Evolutionary conservation across 1,284 basidiomycete species (phyloP), one percentile per base, ranked within the genome.

Genomic region (Apiotrichum porosum): DNA sequence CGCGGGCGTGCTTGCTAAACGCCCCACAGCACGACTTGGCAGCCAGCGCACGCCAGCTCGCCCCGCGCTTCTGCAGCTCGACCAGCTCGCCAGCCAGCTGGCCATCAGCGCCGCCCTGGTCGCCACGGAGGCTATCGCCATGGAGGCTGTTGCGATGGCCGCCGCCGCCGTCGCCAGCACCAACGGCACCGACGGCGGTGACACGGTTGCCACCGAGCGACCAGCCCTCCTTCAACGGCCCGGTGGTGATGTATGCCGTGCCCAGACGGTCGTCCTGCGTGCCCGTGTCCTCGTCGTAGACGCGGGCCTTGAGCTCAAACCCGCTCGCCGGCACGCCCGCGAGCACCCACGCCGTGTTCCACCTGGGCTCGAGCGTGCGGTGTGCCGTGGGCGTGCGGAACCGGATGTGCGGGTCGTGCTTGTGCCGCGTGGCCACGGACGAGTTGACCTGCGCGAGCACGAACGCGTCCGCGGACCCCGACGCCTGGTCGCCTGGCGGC

Each of bases 261-360:
- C 77, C 78, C 4, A 79, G 67, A 9, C 69, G 52, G 60, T 79
- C 77, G 63, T 79, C 77, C 43, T 70, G 65, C 46, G 75, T 66
- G 4, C 68, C 69, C 2, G 66, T 62, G 58, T 79, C 77, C 51
- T 78, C 77, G 56, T 79, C 77, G 47, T 66, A 65, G 19, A 79
- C 60, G 18, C 60, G 54, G 23, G 73, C 55, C 4, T 63, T 64
- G 21, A 79, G 60, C 9, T 51, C 54, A 43, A 76, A 71, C 0
- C 77, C 77, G 1, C 63, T 60, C 5, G 54, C 55, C 1, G 78
- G 77, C 1, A 78, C 62, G 5, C 77, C 77, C 1, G 71, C 71
- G 10, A 79, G 67, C 18, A 76, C 57, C 78, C 78, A 79, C 19
- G 57, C 53, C 3, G 65, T 60, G 22, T 76, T 64, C 73, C 74